These are phyloP conservation scores for Escallonia rubra DNA, from an alignment of 129 eudicot genomes.

Conservation along the genomic window DNA sequence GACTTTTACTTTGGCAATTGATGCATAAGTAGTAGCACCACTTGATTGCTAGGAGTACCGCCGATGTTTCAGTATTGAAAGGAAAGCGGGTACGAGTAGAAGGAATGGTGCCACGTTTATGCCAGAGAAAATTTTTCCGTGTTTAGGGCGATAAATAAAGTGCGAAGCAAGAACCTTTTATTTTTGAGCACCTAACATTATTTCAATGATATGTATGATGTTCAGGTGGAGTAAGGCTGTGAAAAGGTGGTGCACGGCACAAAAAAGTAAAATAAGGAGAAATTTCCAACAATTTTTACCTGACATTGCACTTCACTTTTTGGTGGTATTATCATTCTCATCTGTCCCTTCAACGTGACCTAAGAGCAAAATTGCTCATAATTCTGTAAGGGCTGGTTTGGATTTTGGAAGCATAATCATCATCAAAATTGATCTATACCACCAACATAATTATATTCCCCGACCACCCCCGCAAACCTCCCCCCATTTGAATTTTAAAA, in stretches of 20 bases:
- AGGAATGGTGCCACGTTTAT: too few species aligned
- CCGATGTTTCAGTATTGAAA: too few species aligned
- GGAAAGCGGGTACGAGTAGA: too few species aligned
- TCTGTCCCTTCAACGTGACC: constrained; percentile 1
- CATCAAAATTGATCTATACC: neutral
- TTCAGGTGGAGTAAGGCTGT: neutral
- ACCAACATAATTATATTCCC: too few species aligned
- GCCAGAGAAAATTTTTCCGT: too few species aligned
- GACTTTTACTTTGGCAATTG: too few species aligned
- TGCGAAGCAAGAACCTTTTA: too few species aligned
- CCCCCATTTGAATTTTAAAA: neutral
- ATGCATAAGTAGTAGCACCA: too few species aligned
- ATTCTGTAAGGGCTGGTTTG: neutral
- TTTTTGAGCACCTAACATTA: too few species aligned
- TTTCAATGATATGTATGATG: neutral
- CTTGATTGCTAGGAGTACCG: too few species aligned
- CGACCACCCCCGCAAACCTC: too few species aligned
- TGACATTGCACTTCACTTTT: neutral
- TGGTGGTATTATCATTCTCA: neutral
- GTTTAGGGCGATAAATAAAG: too few species aligned
- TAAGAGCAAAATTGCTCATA: neutral
- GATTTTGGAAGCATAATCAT: constrained; percentile 6
- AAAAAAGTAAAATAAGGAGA: neutral
- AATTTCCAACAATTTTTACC: neutral
- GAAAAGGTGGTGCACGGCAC: neutral